Conservation (phyloP, 495 filamentous ascomycete genomes). For the Endocarpon pusillum region DNA sequence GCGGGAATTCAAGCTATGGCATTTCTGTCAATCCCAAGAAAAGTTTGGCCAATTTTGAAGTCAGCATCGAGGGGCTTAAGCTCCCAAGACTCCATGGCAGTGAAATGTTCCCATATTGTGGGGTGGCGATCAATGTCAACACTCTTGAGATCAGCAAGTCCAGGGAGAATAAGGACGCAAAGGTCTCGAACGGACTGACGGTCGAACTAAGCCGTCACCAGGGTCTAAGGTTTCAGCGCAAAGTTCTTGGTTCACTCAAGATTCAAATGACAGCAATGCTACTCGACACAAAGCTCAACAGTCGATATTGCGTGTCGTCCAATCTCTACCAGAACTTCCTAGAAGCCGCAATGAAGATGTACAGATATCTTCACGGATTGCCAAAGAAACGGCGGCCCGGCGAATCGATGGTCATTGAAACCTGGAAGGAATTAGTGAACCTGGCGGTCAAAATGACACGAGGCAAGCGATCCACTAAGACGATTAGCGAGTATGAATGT, state of each 20-base stretch:
- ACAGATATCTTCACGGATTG: constrained; percentile 55
- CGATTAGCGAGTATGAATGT: constrained; percentile 33
- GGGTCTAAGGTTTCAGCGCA: constrained; percentile 60
- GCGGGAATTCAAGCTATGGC: constrained; percentile 61
- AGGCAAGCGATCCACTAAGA: constrained; percentile 28
- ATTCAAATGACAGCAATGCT: constrained; percentile 80
- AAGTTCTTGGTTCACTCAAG: constrained; percentile 64
- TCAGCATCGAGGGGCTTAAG: constrained; percentile 34
- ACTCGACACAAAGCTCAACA: constrained; percentile 71
- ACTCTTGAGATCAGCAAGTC: constrained; percentile 62
- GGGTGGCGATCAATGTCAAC: constrained; percentile 51
- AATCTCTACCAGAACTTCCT: constrained; percentile 61
- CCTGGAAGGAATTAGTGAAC: constrained; percentile 46
- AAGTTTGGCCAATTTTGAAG: constrained; percentile 70
- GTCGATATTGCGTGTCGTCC: constrained; percentile 40
- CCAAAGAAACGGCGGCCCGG: constrained; percentile 34
- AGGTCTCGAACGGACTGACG: constrained; percentile 45
- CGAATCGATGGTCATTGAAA: constrained; percentile 38
- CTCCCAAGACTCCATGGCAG: constrained; percentile 33
- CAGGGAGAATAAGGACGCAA: constrained; percentile 24
- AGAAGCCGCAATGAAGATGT: constrained; percentile 70
- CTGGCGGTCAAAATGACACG: constrained; percentile 50
- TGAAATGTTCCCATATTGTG: constrained; percentile 70
- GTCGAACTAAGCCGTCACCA: constrained; percentile 54
- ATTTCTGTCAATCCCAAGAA: constrained; percentile 62